These are phyloP conservation scores for Pulveroboletus sp. DNA, from an alignment of 768 basidiomycete genomes.

Conservation along the genomic window DNA sequence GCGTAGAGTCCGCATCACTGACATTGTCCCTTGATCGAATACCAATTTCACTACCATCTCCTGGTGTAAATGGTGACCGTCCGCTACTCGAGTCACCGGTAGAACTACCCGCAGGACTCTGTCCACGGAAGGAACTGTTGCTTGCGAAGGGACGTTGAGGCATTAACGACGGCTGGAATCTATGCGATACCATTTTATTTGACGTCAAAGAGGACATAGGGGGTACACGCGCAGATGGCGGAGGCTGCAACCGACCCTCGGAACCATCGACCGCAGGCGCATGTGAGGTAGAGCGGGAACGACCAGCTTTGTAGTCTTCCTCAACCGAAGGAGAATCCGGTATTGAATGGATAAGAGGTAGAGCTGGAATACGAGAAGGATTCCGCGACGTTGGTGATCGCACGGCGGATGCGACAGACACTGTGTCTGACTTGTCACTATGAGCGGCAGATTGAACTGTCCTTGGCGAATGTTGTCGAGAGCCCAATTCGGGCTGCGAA, in stretches of 20 bases:
- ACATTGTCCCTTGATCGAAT: conserved; percentile 18
- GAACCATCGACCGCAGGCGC: conserved; percentile 5
- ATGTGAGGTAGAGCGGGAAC: conserved; percentile 8
- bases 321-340: conserved; percentile 32
- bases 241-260: conserved; percentile 13
- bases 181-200: conserved; percentile 24
- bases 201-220: conserved; percentile 6
- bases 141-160: conserved; percentile 56
- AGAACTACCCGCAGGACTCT: conserved; percentile 74
- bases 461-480: conserved; percentile 13
- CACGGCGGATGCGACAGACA: conserved; percentile 22
- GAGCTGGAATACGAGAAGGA: conserved; percentile 25
- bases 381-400: conserved; percentile 20
- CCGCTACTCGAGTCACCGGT: conserved; percentile 83
- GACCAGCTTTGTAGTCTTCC: conserved; percentile 15
- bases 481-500: conserved; percentile 9
- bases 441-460: conserved; percentile 6
- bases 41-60: conserved; percentile 66
- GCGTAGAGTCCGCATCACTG: conserved; percentile 24
- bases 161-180: conserved; percentile 19
- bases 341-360: conserved; percentile 30
- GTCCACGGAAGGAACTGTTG: conserved; percentile 35
- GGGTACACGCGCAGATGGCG: conserved; percentile 7
- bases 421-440: conserved; percentile 26
- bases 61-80: conserved; percentile 67